phyloP scores from a whole-genome alignment of 495 filamentous ascomycete species.

The Cercophora sp. region DNA sequence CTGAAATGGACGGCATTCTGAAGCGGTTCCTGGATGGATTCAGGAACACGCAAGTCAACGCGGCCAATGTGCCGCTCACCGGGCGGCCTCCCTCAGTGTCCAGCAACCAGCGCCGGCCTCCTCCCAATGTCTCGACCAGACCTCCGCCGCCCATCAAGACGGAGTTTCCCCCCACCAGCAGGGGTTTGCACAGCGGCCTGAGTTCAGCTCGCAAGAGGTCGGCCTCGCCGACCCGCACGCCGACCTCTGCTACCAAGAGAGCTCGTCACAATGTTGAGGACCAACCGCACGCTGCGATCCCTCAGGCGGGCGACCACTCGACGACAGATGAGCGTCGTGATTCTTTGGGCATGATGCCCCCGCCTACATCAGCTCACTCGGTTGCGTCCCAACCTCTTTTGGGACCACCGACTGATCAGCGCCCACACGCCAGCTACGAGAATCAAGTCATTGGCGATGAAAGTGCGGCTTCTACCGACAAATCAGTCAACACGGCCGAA shows the following conservation, averaged over 20 bases:
- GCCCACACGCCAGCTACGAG: no score
- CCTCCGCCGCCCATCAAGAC: neutral
- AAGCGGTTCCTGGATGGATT: conserved; percentile 9
- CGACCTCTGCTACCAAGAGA: neutral
- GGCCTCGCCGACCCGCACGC: neutral
- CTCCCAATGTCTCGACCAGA: no score
- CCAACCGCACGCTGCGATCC: neutral
- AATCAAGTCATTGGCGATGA: no score
- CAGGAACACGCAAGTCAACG: conserved; percentile 12
- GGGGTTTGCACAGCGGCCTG: neutral
- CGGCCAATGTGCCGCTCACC: conserved; percentile 9
- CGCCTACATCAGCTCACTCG: no score
- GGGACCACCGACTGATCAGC: no score
- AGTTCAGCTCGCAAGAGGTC: conserved; percentile 4
- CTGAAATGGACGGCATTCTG: neutral
- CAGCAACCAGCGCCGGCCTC: neutral
- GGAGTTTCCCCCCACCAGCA: neutral
- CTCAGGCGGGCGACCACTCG: no score
- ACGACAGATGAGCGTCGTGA: no score
- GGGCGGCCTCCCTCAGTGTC: no score
- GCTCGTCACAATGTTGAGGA: neutral
- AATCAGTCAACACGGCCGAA: no score
- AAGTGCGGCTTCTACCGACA: no score
- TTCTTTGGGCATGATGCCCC: no score
- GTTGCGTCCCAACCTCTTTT: no score